Conservation (phyloP, 352 stramenopile species). For the Elongisporangium senticosum region DNA sequence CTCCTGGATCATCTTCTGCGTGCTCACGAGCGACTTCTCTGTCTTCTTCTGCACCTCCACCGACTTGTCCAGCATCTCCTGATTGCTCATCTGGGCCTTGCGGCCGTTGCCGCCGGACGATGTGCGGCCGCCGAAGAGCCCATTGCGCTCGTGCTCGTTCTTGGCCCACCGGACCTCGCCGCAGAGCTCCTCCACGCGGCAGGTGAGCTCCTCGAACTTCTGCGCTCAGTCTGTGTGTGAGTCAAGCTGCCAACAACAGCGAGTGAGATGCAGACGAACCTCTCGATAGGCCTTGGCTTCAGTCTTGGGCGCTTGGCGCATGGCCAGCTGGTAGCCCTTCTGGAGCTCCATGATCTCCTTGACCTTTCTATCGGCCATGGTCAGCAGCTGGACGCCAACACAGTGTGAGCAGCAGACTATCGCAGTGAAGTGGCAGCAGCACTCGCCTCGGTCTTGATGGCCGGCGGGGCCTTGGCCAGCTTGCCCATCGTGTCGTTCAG, state of each 20-base stretch:
- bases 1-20: slow-evolving; percentile 81
- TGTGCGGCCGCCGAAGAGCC: slow-evolving; percentile 63
- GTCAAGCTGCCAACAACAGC: background rate
- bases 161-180: slow-evolving; percentile 80
- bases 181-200: slow-evolving; percentile 72
- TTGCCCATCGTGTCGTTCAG: slow-evolving; percentile 86
- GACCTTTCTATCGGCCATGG: slow-evolving; percentile 77
- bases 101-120: slow-evolving; percentile 21
- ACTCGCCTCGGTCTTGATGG: slow-evolving; percentile 57
- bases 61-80: slow-evolving; percentile 70
- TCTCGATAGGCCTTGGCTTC: slow-evolving; percentile 63
- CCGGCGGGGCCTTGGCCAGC: slow-evolving; percentile 67
- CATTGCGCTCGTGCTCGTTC: slow-evolving; percentile 67
- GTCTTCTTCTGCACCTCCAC: slow-evolving; percentile 83
- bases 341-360: slow-evolving; percentile 80
- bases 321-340: slow-evolving; percentile 78
- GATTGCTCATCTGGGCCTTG: slow-evolving; percentile 38
- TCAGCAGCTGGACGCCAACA: slow-evolving; percentile 43
- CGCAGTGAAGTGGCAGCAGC: background rate
- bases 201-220: slow-evolving; percentile 84
- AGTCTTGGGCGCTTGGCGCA: slow-evolving; percentile 70
- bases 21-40: slow-evolving; percentile 78
- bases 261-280: slow-evolving; percentile 19
- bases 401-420: background rate
- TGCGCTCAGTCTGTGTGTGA: slow-evolving; percentile 12